Conservation (phyloP, 139 green algal genomes). For the Gonium pectorale region DNA sequence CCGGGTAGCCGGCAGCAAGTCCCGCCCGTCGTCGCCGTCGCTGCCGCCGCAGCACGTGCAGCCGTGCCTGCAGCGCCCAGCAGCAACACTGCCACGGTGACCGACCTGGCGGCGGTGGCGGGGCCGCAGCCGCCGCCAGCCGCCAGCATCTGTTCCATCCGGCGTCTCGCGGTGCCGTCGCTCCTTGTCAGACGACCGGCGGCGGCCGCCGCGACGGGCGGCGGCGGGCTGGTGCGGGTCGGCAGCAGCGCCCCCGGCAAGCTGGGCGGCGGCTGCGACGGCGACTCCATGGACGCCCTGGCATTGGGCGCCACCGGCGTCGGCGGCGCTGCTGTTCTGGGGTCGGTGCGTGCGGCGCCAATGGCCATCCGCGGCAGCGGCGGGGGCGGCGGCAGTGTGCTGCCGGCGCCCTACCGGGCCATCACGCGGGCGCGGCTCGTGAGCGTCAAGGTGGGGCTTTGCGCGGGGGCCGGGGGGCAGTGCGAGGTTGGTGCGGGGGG, state of each 20-base stretch:
- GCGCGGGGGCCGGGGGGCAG: too few species aligned
- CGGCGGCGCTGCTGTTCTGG: too few species aligned
- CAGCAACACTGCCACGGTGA: too few species aligned
- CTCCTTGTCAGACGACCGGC: neutral
- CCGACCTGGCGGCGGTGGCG: too few species aligned
- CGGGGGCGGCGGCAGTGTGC: neutral
- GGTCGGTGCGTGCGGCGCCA: too few species aligned
- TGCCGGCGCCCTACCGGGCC: neutral
- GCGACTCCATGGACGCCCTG: neutral
- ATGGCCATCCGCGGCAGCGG: too few species aligned
- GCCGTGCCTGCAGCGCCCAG: too few species aligned
- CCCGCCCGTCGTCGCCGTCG: too few species aligned
- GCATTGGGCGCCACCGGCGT: too few species aligned
- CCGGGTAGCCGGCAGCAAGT: too few species aligned
- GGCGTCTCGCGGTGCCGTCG: neutral
- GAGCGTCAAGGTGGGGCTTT: slow-evolving; percentile 31
- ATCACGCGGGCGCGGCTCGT: neutral
- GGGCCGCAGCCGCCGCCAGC: neutral
- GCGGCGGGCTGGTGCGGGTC: neutral
- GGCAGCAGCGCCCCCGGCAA: neutral
- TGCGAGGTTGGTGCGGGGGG: too few species aligned
- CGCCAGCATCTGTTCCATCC: neutral
- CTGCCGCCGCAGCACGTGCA: too few species aligned
- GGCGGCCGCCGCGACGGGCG: neutral
- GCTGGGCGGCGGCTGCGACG: neutral